These are phyloP conservation scores for Skeletonema costatum DNA, from an alignment of 108 stramenopile species.

Conservation along the genomic window DNA sequence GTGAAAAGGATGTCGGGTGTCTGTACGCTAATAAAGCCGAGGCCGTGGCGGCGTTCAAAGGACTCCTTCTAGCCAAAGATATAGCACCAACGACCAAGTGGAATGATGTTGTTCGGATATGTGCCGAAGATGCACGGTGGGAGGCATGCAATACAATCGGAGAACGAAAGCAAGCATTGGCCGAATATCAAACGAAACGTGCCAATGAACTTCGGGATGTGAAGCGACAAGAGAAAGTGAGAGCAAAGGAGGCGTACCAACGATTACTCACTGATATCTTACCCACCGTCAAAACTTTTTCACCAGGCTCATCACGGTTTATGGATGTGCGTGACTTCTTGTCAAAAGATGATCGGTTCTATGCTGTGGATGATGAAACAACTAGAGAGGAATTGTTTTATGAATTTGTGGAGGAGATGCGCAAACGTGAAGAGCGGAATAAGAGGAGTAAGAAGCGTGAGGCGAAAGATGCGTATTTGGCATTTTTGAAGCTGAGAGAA, in stretches of 20 bases:
- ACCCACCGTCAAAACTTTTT: constrained; percentile 49
- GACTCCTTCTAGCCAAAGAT: constrained; percentile 74
- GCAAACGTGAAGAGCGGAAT: constrained; percentile 76
- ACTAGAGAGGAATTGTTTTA: constrained; percentile 69
- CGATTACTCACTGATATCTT: constrained; percentile 64
- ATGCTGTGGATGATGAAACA: constrained; percentile 74
- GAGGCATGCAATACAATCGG: constrained; percentile 66
- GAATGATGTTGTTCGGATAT: constrained; percentile 72
- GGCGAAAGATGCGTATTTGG: constrained; percentile 57
- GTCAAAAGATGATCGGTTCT: constrained; percentile 82
- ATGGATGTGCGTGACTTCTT: constrained; percentile 60
- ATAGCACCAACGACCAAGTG: constrained; percentile 71
- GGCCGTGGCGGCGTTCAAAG: constrained; percentile 83
- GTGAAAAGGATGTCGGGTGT: not conserved
- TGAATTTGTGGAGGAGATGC: constrained; percentile 80
- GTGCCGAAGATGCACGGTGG: constrained; percentile 73
- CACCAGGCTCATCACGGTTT: constrained; percentile 54
- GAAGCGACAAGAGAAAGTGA: constrained; percentile 74
- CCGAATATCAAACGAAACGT: constrained; percentile 89
- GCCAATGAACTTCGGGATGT: constrained; percentile 73
- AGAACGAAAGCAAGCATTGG: constrained; percentile 83
- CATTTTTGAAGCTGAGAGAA: constrained; percentile 63
- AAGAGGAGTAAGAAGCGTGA: constrained; percentile 72
- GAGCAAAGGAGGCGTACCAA: constrained; percentile 75
- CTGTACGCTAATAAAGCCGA: constrained; percentile 71